Percentiles rank a stretch among this genome's conserved stretches.
Conservation (phyloP, 768 basidiomycete genomes). For the Hydnum rufescens region DNA sequence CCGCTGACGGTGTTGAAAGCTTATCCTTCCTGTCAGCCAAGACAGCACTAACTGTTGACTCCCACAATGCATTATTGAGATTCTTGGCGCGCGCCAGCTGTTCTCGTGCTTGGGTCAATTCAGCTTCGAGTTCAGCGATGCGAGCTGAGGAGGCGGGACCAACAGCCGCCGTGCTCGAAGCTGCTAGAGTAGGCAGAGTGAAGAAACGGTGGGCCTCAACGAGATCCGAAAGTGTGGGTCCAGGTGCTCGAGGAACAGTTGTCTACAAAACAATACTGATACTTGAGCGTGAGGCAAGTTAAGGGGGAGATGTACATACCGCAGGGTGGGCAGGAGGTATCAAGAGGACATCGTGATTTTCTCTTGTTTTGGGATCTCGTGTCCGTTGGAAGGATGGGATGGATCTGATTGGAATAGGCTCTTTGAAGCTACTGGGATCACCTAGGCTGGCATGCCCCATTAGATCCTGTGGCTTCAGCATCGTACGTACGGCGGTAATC, state of each 20-base stretch:
- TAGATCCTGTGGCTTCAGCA: constrained; percentile 77
- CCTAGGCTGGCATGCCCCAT: constrained; percentile 53
- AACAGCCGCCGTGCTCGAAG: constrained; percentile 9
- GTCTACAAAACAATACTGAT: background rate
- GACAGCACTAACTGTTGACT: constrained; percentile 49
- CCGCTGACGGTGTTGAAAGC: background rate
- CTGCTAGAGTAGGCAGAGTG: constrained; percentile 24
- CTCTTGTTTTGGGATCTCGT: constrained; percentile 43
- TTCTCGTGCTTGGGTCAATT: constrained; percentile 42
- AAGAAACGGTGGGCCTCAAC: constrained; percentile 43
- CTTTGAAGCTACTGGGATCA: constrained; percentile 22
- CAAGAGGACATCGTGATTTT: constrained; percentile 39
- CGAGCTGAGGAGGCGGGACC: constrained; percentile 26
- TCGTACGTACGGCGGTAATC: constrained; percentile 49
- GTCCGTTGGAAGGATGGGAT: constrained; percentile 55
- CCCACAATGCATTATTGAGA: constrained; percentile 93
- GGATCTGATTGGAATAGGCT: constrained; percentile 43
- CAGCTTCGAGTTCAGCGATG: constrained; percentile 48
- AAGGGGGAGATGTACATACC: background rate
- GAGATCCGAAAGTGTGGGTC: constrained; percentile 1
- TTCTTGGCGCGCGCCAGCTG: constrained; percentile 70
- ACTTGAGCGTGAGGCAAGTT: too few relatives aligned
- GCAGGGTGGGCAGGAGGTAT: background rate
- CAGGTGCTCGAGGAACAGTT: background rate
- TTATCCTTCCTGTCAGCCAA: constrained; percentile 14